phyloP scores from a whole-genome alignment of 129 eudicot genomes.

The Logfia minima region DNA sequence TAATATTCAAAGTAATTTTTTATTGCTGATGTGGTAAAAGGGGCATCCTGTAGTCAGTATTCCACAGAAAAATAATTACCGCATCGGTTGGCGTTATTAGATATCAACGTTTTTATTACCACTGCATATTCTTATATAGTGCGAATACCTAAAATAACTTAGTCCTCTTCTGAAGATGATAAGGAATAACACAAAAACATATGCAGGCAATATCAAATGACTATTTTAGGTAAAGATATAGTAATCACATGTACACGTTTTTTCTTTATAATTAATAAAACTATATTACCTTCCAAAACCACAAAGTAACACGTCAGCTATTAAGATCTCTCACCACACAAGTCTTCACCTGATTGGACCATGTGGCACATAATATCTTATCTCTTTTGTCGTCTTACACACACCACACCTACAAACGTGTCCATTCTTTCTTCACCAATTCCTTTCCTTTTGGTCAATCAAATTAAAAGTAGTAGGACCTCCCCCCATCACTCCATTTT shows the following conservation, averaged over 20 bases:
- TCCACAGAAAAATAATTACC: too few species aligned
- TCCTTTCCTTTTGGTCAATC: conserved; percentile 32
- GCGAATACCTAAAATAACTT: not conserved
- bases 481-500: conserved; percentile 23
- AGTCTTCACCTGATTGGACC: conserved; percentile 27
- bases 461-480: conserved; percentile 17
- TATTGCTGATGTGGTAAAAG: not conserved
- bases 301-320: conserved; percentile 24
- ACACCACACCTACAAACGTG: conserved; percentile 28
- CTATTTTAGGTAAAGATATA: not conserved
- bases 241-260: conserved; percentile 23
- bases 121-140: not conserved
- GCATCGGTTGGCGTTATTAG: not conserved
- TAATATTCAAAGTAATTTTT: not conserved
- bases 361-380: conserved; percentile 35
- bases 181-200: not conserved
- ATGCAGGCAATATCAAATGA: not conserved
- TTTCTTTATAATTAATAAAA: not conserved
- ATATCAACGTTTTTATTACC: too few species aligned
- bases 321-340: conserved; percentile 12
- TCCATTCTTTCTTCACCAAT: conserved; percentile 28
- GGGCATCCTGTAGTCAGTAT: not conserved
- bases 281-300: not conserved
- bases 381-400: conserved; percentile 32
- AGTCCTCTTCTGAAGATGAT: not conserved